Percentiles rank a stretch among this genome's conserved stretches.
These are phyloP conservation scores for Phragmites australis DNA, from an alignment of 176 grass and related monocot genomes.

Conservation along the genomic window DNA sequence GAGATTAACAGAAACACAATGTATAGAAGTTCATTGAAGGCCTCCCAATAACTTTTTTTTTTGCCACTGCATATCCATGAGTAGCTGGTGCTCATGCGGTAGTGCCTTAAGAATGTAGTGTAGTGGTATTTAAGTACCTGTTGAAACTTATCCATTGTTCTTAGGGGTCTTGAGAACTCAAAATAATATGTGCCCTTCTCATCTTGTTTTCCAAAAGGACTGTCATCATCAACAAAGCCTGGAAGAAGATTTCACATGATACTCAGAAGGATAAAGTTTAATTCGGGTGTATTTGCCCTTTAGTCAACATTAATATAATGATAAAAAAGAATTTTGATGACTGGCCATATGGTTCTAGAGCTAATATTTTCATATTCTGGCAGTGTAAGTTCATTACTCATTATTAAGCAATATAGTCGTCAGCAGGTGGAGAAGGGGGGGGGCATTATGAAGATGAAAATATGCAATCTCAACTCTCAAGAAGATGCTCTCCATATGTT, in stretches of 20 bases:
- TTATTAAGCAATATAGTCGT: background rate
- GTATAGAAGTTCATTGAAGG: background rate
- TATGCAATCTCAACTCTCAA: background rate
- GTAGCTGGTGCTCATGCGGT: conserved; percentile 5
- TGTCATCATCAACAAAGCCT: conserved; percentile 84
- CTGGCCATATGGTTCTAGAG: background rate
- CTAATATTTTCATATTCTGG: conserved; percentile 13
- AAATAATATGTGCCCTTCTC: conserved; percentile 94
- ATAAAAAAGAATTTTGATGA: conserved; percentile 13
- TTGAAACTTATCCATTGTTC: conserved; percentile 96
- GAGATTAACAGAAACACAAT: background rate
- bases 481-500: background rate
- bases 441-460: conserved; percentile 27
- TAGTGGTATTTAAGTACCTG: conserved; percentile 48
- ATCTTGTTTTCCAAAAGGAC: conserved; percentile 78
- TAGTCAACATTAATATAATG: conserved; percentile 22
- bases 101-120: conserved; percentile 12
- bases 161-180: conserved; percentile 88
- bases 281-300: conserved; percentile 17
- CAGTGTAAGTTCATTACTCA: conserved; percentile 2
- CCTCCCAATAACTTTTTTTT: background rate
- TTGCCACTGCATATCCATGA: conserved; percentile 1
- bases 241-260: conserved; percentile 26
- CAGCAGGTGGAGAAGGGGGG: background rate
- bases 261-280: conserved; percentile 26